Evolutionary conservation across 139 green algal species (phyloP), one percentile per base, ranked within the genome.

Genomic region (Chlamydomonas asymmetrica): DNA sequence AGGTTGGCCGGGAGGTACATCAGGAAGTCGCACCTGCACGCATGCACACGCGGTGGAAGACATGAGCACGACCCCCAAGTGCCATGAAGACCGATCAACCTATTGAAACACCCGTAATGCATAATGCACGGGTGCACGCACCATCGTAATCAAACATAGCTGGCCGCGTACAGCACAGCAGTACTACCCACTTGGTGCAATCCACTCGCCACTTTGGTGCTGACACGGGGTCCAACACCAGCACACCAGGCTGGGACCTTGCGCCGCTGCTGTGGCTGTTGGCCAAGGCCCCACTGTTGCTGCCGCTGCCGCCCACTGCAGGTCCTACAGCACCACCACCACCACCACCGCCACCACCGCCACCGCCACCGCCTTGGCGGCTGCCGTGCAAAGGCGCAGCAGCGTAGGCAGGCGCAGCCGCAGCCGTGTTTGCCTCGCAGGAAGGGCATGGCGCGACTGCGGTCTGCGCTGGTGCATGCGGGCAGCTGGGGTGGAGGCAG

Each of bases 201-300:
- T 94, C 85, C 34, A 98, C 59, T 1, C 92, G 84, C 91, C 91
- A 97, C 38, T 83, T 85, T 23, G 92, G 91, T 2, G 81, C 87
- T 6, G 78, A 84, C 16, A 96, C 86, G 1, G 94, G 91, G 79
- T 97, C 93, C 54, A 97, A 83, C 52, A 97, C 84, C 50, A 97
- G 73, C 23, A 79, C 84, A 25, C 90, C 90, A 45, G 50, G 32
- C 6, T n/a, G 35, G 35, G 37, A 50, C 25, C 52, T 57, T 5
- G 40, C 29, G 34, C 40, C 64, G 7, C 37, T 41, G 18, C 27
- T 43, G n/a, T n/a, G n/a, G n/a, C n/a, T n/a, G n/a, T n/a, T n/a
- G n/a, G n/a, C n/a, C n/a, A n/a, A n/a, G 4, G 48, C 63, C 60
- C 62, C 61, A 34, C 35, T 63, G 27, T n/a, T 4, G 61, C 56